Conservation (phyloP, 2,329 filamentous ascomycete genomes). For the Talaromyces funiculosus region DNA sequence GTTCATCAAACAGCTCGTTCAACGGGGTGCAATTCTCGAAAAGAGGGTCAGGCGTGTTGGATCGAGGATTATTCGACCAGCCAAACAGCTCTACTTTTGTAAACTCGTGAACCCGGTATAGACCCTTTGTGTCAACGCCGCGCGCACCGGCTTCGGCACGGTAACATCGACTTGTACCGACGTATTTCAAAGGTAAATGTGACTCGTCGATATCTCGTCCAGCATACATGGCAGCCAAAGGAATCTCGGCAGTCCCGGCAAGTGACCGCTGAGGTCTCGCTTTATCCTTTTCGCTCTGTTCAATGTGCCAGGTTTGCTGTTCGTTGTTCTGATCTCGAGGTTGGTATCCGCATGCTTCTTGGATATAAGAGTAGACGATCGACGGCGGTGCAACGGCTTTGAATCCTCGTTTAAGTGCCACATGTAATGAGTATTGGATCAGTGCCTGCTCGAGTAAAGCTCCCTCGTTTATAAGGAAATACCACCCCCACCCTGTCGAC, state of each 20-base stretch:
- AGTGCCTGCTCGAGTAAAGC: constrained; percentile 93
- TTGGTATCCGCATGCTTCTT: constrained; percentile 86
- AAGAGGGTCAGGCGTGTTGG: constrained; percentile 16
- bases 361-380: constrained; percentile 87
- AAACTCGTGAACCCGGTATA: constrained; percentile 97
- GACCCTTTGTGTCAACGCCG: constrained; percentile 83
- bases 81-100: constrained; percentile 98
- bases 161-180: constrained; percentile 87
- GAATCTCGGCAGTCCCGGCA: constrained; percentile 88
- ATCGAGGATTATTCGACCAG: constrained; percentile 62
- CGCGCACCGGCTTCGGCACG: constrained; percentile 89
- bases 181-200: constrained; percentile 69
- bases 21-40: constrained; percentile 15
- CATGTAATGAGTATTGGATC: constrained; percentile 73
- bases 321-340: constrained; percentile 86
- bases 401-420: constrained; percentile 71
- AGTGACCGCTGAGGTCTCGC: constrained; percentile 67
- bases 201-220: constrained; percentile 59
- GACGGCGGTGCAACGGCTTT: constrained; percentile 75
- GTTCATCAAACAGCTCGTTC: constrained; percentile 66
- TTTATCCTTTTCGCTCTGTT: constrained; percentile 59
- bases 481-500: constrained; percentile 96
- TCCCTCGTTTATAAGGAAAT: constrained; percentile 87
- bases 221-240: constrained; percentile 84
- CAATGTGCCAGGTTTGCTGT: constrained; percentile 81